Evolutionary conservation across 2,329 filamentous ascomycete genomes (phyloP), one percentile per base, ranked within the genome.

Genomic region (Fusarium compactum): DNA sequence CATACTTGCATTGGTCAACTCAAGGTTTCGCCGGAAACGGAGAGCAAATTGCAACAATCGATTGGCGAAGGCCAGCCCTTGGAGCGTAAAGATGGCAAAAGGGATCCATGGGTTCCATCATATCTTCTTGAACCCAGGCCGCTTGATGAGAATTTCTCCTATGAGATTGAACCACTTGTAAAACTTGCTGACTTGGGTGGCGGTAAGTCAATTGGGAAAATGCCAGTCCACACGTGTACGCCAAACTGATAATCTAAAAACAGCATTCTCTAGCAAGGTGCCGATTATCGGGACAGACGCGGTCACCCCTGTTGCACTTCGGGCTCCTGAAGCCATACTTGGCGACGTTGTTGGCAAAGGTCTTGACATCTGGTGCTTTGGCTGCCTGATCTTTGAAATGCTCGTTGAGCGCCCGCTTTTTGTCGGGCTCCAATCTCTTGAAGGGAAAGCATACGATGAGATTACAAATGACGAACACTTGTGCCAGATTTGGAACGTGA

Each of bases 371-470:
- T 58, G 55, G 47, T 40, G 32, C 14, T 30, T 58, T 20, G 47
- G 55, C 3, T 58, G 55, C 3, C 14, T 58, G 1, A 1, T 54
- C 2, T 58, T 54, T 3, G 55, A 58, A 6, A 58, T 58, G 22
- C 3, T 58, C 0, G 4, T 7, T 0, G 48, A 34, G 2, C 22
- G 48, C 8, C 8, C 38, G 20, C 18, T 58, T 58, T 56, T 56
- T 1, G n/a, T 34, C 0, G 48, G 18, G 10, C 30, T 56, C 2
- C 48, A 56, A 2, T 5, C 8, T 1, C 56, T 58, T 0, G 56
- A 58, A 25, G 56, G 38, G 8, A 1, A 27, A 0, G 8, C 30
- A 6, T 58, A 56, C 2, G 56, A 58, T 12, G 48, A 56, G 48
- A 55, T 40, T 0, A 43, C 56, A 0, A 58, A 58, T 1, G 56